Conservation (phyloP, 1,284 basidiomycete genomes). For the Leccinum proliferum region DNA sequence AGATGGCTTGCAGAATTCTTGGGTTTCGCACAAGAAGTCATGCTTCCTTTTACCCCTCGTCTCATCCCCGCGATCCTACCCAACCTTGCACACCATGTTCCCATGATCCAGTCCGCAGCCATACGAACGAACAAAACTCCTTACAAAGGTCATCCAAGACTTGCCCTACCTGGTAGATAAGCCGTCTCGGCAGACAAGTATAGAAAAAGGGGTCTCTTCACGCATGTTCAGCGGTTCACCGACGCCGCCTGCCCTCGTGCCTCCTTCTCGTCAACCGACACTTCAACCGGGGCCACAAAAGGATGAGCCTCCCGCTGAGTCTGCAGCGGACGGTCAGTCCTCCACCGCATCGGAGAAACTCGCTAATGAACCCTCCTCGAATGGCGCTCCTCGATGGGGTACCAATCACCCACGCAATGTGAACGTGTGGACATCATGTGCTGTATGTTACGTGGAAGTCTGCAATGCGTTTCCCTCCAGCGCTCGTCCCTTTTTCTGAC, state of each 20-base stretch:
- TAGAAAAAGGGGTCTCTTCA: slow-evolving; percentile 27
- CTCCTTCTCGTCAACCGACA: slow-evolving; percentile 44
- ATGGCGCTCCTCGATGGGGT: slow-evolving; percentile 42
- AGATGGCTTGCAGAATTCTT: slow-evolving; percentile 94
- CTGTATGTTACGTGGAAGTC: slow-evolving; percentile 66
- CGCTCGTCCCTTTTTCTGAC: slow-evolving; percentile 27
- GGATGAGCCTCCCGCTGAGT: slow-evolving; percentile 44
- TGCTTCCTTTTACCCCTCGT: slow-evolving; percentile 92
- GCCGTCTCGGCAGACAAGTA: slow-evolving; percentile 35
- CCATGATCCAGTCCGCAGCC: slow-evolving; percentile 87
- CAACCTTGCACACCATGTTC: slow-evolving; percentile 88
- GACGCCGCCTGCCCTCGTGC: slow-evolving; percentile 37
- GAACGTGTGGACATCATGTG: slow-evolving; percentile 55
- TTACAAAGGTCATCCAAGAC: slow-evolving; percentile 82
- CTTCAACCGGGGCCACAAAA: slow-evolving; percentile 32
- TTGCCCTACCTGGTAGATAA: slow-evolving; percentile 68
- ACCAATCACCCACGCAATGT: slow-evolving; percentile 61
- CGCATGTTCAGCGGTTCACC: slow-evolving; percentile 44
- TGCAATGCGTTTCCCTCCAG: slow-evolving; percentile 42
- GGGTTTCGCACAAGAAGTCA: slow-evolving; percentile 83
- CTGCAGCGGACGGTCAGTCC: slow-evolving; percentile 27
- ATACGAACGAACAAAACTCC: slow-evolving; percentile 81
- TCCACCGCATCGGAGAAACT: slow-evolving; percentile 18
- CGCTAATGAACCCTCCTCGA: slow-evolving; percentile 23
- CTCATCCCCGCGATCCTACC: slow-evolving; percentile 91